Base-by-base conservation (phyloP, 2,329 filamentous ascomycete genomes). In the Calonectria henricotiae region DNA sequence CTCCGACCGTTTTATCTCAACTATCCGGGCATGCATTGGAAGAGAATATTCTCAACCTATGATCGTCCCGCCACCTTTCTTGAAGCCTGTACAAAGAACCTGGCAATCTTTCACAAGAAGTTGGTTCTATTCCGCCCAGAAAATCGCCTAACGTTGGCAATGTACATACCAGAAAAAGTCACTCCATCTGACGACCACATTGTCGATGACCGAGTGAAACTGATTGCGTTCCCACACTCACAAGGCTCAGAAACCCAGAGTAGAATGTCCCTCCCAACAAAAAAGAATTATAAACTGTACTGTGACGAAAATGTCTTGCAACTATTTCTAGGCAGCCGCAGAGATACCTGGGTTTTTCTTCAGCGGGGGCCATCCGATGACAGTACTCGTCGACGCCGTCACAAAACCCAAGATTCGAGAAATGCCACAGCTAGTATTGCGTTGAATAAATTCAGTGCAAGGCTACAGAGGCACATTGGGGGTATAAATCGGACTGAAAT, bases 91-190 rank as follows among this genome's bases (percentile, higher is more conserved):
- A 73, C 72, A 49, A 77, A 73, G 35, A 72, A 77, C 6, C 69
- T 84, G 8, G 80, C 81, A 23, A 51, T 79, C 0, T 85, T 84
- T 68, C 81, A 85, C 65, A 80, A 79, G 41, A 85, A 83, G 69
- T 73, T 85, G 2, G 79, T 85, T 43, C 69, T 85, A 12, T 73
- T 84, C 30, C 76, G 60, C 13, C 55, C 55, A 30, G n/a, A 60
- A 17, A 20, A 27, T 13, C 37, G 55, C 13, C 41, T 60, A 17
- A 60, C 55, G 4, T 20, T 60, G 37, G 55, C 55, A 2, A 60
- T 60, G 5, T 60, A 60, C 15, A 43, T 60, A 5, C 55, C 55
- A 15, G 35, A 60, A 13, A 25, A 43, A 13, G 27, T 60, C n/a
- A n/a, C 15, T 23, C 55, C 35, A 41, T 60, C 55, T 2, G 55